Evolutionary conservation across 306 rosid species (phyloP).

Genomic region (Medicago arabica): DNA sequence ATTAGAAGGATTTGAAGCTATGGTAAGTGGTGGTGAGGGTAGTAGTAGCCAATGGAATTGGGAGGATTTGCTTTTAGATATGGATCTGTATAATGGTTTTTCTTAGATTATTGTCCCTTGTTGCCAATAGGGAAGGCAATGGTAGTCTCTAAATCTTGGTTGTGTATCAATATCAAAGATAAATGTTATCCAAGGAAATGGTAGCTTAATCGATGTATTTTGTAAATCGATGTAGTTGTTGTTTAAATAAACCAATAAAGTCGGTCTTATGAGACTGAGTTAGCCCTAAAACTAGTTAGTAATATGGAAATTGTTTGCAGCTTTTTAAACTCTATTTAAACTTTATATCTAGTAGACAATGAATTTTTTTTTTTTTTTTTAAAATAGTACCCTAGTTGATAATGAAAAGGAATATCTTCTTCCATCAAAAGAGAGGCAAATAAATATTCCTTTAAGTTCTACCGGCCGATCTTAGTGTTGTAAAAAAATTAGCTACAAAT

Average conservation of each 20-base stretch:
- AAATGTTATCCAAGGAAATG: conserved; percentile 28
- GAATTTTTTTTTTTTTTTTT: not conserved
- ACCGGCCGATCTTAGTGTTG: too few species aligned
- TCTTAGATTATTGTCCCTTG: conserved; percentile 24
- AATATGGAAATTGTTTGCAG: too few species aligned
- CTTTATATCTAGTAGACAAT: not conserved
- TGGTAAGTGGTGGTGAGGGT: conserved; percentile 43
- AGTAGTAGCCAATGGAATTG: conserved; percentile 53
- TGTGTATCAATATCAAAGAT: conserved; percentile 34
- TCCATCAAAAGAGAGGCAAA: too few species aligned
- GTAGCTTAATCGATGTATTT: conserved; percentile 21
- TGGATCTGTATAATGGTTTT: conserved; percentile 53
- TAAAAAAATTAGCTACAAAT: too few species aligned
- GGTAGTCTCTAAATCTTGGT: conserved; percentile 23
- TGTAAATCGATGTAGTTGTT: not conserved
- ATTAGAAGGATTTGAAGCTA: conserved; percentile 41
- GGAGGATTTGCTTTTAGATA: conserved; percentile 61
- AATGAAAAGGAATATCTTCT: not conserved
- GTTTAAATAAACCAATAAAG: not conserved
- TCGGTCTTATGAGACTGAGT: not conserved
- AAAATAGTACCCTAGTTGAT: not conserved
- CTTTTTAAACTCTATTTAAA: not conserved
- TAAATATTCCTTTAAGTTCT: too few species aligned
- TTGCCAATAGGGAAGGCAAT: conserved; percentile 10
- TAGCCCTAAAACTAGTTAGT: not conserved